A percentile compares a stretch with the other conserved stretches of the same genome.
phyloP scores from a whole-genome alignment of 139 green algal genomes.

The Chlamydomonas incerta region DNA sequence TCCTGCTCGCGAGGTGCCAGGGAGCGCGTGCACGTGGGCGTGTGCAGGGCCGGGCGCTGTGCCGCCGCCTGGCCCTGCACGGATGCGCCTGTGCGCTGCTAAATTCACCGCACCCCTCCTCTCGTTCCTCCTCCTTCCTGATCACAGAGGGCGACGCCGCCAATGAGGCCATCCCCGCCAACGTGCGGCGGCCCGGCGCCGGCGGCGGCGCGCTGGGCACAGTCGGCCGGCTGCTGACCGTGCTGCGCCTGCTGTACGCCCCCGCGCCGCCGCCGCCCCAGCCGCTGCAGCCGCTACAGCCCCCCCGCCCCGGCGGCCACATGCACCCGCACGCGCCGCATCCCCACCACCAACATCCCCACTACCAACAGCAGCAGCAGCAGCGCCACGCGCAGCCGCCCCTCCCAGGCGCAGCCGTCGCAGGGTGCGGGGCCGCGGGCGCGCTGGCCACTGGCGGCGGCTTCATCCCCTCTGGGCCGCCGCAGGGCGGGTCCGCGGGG shows the following conservation, averaged over 20 bases:
- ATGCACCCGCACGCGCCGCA: not conserved
- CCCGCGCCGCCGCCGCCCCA: conserved; percentile 6
- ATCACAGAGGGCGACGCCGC: conserved; percentile 62
- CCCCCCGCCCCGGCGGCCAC: too few relatives aligned
- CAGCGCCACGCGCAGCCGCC: not conserved
- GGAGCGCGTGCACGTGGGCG: too few relatives aligned
- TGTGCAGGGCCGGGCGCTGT: too few relatives aligned
- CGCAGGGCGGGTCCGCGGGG: not conserved
- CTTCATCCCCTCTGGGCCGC: not conserved
- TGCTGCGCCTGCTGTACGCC: conserved; percentile 78
- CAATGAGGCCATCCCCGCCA: conserved; percentile 39
- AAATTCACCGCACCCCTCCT: too few relatives aligned
- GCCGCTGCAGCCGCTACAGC: not conserved
- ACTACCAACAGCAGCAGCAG: not conserved
- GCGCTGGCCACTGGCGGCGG: not conserved
- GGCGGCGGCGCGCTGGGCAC: conserved; percentile 68
- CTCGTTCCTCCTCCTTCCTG: not conserved
- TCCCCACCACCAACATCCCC: not conserved
- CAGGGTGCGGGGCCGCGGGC: not conserved
- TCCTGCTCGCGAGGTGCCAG: too few relatives aligned
- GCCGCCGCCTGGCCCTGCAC: too few relatives aligned
- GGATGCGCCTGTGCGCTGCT: too few relatives aligned
- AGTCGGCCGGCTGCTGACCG: conserved; percentile 73
- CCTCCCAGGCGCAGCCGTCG: not conserved
- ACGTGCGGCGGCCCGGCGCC: conserved; percentile 46